Base-by-base conservation (phyloP, 768 basidiomycete genomes). In the Exsudoporus frostii region DNA sequence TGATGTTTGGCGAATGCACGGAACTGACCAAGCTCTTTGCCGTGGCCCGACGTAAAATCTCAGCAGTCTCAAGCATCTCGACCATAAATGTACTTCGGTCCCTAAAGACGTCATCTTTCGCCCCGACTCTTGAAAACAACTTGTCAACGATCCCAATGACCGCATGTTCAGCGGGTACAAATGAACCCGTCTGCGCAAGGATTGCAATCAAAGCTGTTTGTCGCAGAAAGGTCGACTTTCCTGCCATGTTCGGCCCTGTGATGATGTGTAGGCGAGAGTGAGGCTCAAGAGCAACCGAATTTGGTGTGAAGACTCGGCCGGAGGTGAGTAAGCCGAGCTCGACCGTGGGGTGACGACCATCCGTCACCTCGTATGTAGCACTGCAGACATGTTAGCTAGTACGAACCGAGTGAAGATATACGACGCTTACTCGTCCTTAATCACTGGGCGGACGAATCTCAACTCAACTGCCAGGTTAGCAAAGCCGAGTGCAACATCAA, bases 31-130 rank as follows among this genome's bases (percentile, higher is more conserved):
- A 76, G 56, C 94, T 97, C 51, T 76, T 80, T 2, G 81, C 71
- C 8, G 94, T 97, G 3, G 97, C 94, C 20, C 85, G 82, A 22
- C 80, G 77, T 19, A 99, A 78, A 53, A 99, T 98, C 42, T 93
- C 87, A 1, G 92, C 88, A 1, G 95, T 92, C 72, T 98, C 96
- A 30, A 91, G 76, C 91, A 94, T 94, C 72, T 95, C 92, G n/a
- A 95, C 88, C 92, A 98, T 97, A 69, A 98, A 99, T 0, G 96
- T 98, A 62, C 92, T 95, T 53, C 92, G 74, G 66, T 97, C 94
- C 49, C 90, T 81, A 70, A 92, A 97, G 27, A 99, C 72, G 64
- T 99, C 95, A 61, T 99, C 96, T 66, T 90, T 88, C 2, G 97
- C 96, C 0, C 96, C 97, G 13, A 99, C 82, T 44, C 96, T 81